Evolutionary conservation across 495 filamentous ascomycete genomes (phyloP).

Genomic region (Saxophila tyrrhenica): DNA sequence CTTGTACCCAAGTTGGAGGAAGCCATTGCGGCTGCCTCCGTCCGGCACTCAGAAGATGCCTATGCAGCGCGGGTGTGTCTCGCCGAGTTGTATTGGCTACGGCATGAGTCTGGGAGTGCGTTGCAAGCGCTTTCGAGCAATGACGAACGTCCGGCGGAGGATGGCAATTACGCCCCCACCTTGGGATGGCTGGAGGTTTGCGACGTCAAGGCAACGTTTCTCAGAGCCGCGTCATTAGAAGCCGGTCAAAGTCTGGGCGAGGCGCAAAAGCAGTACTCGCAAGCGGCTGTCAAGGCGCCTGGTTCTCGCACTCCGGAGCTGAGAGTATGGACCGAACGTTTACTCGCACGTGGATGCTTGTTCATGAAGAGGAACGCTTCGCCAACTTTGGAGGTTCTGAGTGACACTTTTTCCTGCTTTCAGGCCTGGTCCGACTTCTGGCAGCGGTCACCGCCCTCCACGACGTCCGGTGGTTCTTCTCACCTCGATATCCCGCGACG

Average conservation of each 20-base stretch:
- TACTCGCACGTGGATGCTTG: conserved; percentile 61
- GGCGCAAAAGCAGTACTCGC: conserved; percentile 1
- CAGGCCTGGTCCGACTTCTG: conserved; percentile 53
- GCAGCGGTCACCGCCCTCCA: conserved; percentile 24
- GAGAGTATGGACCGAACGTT: conserved; percentile 64
- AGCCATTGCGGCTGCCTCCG: conserved; percentile 49
- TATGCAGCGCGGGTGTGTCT: conserved; percentile 72
- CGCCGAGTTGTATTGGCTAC: conserved; percentile 65
- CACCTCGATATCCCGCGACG: conserved; percentile 30
- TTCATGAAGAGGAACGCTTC: conserved; percentile 39
- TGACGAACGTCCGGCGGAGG: conserved; percentile 20
- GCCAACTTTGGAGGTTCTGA: conserved; percentile 33
- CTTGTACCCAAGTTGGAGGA: conserved; percentile 48
- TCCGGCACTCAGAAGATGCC: conserved; percentile 51
- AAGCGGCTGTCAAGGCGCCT: conserved; percentile 19
- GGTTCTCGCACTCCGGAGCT: conserved; percentile 41
- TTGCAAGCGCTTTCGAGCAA: conserved; percentile 38
- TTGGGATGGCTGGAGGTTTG: conserved; percentile 71
- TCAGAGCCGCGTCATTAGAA: conserved; percentile 36
- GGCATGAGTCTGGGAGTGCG: conserved; percentile 42
- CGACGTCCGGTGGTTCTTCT: neutral
- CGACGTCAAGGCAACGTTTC: conserved; percentile 61
- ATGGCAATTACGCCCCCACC: conserved; percentile 19
- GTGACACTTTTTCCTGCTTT: conserved; percentile 42
- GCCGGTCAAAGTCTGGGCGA: conserved; percentile 33